Evolutionary conservation across 495 filamentous ascomycete species (phyloP).

Genomic region (Aspergillus wentii): DNA sequence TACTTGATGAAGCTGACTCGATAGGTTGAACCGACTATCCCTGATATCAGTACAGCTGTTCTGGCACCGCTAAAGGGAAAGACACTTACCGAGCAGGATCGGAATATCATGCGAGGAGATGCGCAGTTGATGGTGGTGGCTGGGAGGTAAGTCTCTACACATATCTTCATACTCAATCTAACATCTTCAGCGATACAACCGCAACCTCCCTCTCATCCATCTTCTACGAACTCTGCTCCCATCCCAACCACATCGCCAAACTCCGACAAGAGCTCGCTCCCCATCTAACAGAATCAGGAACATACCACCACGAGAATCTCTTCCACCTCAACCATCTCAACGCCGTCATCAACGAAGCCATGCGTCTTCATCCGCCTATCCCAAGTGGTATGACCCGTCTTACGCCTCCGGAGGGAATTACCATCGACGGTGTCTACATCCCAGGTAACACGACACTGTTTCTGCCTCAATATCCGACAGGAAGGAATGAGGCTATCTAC

Average conservation of each 20-base stretch:
- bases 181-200: slow-evolving; percentile 48
- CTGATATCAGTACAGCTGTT: slow-evolving; percentile 27
- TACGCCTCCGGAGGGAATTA: slow-evolving; percentile 42
- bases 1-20: not conserved
- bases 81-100: slow-evolving; percentile 15
- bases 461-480: slow-evolving; percentile 35
- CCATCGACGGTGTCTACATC: slow-evolving; percentile 37
- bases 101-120: slow-evolving; percentile 24
- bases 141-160: slow-evolving; percentile 23
- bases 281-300: slow-evolving; percentile 3
- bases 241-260: slow-evolving; percentile 29
- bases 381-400: slow-evolving; percentile 26
- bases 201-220: slow-evolving; percentile 45
- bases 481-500: too few species aligned
- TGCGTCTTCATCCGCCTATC: slow-evolving; percentile 27
- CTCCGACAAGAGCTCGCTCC: slow-evolving; percentile 16
- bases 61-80: slow-evolving; percentile 18
- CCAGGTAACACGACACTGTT: slow-evolving; percentile 36
- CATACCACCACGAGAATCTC: slow-evolving; percentile 18
- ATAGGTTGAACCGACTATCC: slow-evolving; percentile 22
- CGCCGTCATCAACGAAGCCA: slow-evolving; percentile 37
- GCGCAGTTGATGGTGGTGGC: slow-evolving; percentile 30
- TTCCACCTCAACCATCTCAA: slow-evolving; percentile 27
- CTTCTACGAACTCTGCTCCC: slow-evolving; percentile 39
- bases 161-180: not conserved